These are phyloP conservation scores for Chrysosporium keratinophilum DNA, from an alignment of 2,329 filamentous ascomycete species.

Conservation along the genomic window DNA sequence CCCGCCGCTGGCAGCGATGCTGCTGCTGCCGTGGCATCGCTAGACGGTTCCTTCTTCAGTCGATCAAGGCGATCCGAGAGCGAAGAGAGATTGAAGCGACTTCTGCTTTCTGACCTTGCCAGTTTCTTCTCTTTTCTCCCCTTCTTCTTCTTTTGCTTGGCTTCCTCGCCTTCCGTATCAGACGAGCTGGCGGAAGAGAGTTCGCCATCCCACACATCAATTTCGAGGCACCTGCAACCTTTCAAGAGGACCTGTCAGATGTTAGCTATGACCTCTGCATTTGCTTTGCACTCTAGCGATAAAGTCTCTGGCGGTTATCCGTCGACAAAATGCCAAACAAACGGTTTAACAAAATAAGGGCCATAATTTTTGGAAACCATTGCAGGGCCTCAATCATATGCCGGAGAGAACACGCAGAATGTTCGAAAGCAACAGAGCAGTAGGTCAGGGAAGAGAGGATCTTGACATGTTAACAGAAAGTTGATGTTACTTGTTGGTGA, in stretches of 20 bases:
- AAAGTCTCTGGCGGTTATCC: background rate
- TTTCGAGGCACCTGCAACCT: conserved; percentile 83
- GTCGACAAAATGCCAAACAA: background rate
- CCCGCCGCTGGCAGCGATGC: background rate
- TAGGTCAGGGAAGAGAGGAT: background rate
- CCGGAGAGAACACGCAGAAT: conserved; percentile 3
- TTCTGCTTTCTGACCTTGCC: conserved; percentile 17
- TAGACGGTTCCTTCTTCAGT: conserved; percentile 3
- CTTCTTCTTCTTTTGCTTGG: conserved; percentile 18
- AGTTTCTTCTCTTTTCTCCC: conserved; percentile 20
- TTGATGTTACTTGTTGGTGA: background rate
- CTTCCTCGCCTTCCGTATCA: conserved; percentile 23
- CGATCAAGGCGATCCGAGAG: conserved; percentile 16
- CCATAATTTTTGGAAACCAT: background rate
- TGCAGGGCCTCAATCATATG: background rate
- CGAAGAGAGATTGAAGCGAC: conserved; percentile 15
- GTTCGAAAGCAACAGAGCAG: background rate
- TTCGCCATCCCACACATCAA: conserved; percentile 84
- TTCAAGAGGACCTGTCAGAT: conserved; percentile 53
- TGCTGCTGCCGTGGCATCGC: conserved; percentile 23
- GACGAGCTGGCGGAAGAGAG: conserved; percentile 32
- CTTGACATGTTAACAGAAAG: background rate
- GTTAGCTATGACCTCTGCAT: conserved; percentile 7
- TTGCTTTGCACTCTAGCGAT: background rate
- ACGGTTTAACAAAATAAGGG: background rate